Percentiles rank a stretch among this genome's conserved stretches.
phyloP scores from a whole-genome alignment of 345 rosid genomes.

The Passiflora organensis region DNA sequence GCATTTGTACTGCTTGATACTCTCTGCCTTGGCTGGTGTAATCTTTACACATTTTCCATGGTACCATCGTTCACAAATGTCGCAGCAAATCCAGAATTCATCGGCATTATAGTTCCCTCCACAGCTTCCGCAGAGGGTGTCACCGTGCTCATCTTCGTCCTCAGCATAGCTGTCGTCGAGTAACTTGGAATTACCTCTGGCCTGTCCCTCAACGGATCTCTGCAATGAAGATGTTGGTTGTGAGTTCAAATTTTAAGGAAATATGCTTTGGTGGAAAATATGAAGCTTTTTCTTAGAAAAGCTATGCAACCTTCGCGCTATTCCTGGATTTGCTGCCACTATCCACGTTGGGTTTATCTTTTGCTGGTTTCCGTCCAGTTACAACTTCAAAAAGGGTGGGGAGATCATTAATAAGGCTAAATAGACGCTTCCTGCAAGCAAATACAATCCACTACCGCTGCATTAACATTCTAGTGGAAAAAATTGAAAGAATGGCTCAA shows the following conservation, averaged over 20 bases:
- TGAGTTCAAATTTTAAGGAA: too few species aligned
- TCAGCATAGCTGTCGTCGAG: constrained; percentile 57
- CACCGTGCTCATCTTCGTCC: constrained; percentile 85
- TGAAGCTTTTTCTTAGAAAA: too few species aligned
- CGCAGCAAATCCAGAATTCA: constrained; percentile 90
- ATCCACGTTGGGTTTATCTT: constrained; percentile 84
- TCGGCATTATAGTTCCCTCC: constrained; percentile 70
- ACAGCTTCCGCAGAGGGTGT: constrained; percentile 79
- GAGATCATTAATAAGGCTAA: constrained; percentile 83
- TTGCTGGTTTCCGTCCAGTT: constrained; percentile 72
- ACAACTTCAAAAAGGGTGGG: constrained; percentile 95
- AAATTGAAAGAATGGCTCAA: too few species aligned
- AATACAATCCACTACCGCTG: too few species aligned
- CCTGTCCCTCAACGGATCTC: constrained; percentile 67
- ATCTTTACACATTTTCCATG: constrained; percentile 88
- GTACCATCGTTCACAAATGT: constrained; percentile 83
- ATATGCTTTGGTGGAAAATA: too few species aligned
- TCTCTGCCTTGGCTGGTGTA: constrained; percentile 80
- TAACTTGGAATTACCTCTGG: constrained; percentile 45
- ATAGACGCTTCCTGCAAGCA: constrained; percentile 73
- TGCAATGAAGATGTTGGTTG: constrained; percentile 12
- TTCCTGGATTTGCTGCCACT: constrained; percentile 78
- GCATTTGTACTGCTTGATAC: constrained; percentile 82
- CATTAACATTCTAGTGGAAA: too few species aligned
- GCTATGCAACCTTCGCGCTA: constrained; percentile 46